Evolutionary conservation across 257 asterid species (phyloP).

Genomic region (Solanum neorickii): DNA sequence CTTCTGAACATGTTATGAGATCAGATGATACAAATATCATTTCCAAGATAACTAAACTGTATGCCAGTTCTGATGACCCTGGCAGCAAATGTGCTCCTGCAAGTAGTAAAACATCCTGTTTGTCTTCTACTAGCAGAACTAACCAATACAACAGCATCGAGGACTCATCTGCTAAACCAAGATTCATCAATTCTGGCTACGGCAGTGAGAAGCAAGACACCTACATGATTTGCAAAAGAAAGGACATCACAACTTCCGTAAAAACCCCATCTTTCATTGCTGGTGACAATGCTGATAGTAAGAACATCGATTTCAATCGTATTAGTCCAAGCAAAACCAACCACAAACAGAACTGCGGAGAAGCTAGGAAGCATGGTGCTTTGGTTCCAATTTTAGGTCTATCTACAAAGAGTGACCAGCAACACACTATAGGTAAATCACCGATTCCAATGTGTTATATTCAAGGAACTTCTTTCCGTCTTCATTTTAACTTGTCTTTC

Average conservation of each 20-base stretch:
- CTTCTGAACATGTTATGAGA: background rate
- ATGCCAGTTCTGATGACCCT: background rate
- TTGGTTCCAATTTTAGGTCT: slow-evolving; percentile 19
- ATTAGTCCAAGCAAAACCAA: background rate
- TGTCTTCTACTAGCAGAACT: background rate
- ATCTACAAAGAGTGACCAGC: slow-evolving; percentile 40
- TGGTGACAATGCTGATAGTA: slow-evolving; percentile 3
- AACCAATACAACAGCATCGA: background rate
- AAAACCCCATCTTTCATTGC: background rate
- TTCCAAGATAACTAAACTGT: background rate
- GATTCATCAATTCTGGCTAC: background rate
- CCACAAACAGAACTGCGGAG: slow-evolving; percentile 2
- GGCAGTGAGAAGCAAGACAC: slow-evolving; percentile 7
- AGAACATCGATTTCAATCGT: background rate
- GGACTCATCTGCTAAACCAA: background rate
- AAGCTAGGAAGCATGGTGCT: slow-evolving; percentile 1
- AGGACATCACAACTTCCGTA: background rate
- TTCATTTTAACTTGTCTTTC: background rate
- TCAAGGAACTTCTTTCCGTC: background rate
- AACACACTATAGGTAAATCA: slow-evolving; percentile 22
- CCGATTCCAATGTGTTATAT: background rate
- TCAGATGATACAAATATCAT: background rate
- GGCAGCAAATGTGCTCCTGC: slow-evolving; percentile 5
- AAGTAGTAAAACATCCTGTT: background rate
- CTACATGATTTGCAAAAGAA: background rate